These are phyloP conservation scores for Tetradesmus obliquus DNA, from an alignment of 139 green algal genomes.

Conservation along the genomic window DNA sequence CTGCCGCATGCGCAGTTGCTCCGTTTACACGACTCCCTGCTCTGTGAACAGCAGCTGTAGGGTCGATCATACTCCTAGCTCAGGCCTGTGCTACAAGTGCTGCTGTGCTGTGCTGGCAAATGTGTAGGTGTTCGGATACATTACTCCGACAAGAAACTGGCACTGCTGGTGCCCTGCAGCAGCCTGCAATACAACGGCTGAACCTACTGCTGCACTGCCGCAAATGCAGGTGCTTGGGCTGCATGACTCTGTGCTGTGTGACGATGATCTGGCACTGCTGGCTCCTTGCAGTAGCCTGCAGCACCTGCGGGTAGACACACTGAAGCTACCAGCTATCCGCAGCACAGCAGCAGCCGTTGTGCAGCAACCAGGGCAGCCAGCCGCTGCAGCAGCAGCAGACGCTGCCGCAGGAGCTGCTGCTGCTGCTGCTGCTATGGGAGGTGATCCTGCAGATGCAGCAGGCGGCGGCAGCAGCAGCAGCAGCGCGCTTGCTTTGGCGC, in stretches of 20 bases:
- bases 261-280: constrained; percentile 3
- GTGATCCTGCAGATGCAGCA: background rate
- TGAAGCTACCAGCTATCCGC: background rate
- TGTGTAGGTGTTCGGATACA: too few species aligned
- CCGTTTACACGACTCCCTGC: too few species aligned
- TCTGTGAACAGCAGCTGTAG: too few species aligned
- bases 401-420: background rate
- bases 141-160: too few species aligned
- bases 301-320: background rate
- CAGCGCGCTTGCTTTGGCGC: background rate
- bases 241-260: constrained; percentile 35
- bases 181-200: too few species aligned
- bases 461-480: background rate
- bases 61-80: too few species aligned
- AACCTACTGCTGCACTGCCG: background rate
- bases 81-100: too few species aligned
- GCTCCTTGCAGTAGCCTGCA: background rate
- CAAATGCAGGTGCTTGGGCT: constrained; percentile 11
- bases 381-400: constrained; percentile 8
- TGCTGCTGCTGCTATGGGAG: background rate
- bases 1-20: too few species aligned
- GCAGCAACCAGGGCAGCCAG: background rate
- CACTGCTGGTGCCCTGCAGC: too few species aligned
- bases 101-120: too few species aligned
- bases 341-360: background rate